Percentiles rank a stretch among this genome's conserved stretches.
These are phyloP conservation scores for Lipomyces spencermartinsiae DNA, from an alignment of 805 yeast genomes.

Conservation along the genomic window DNA sequence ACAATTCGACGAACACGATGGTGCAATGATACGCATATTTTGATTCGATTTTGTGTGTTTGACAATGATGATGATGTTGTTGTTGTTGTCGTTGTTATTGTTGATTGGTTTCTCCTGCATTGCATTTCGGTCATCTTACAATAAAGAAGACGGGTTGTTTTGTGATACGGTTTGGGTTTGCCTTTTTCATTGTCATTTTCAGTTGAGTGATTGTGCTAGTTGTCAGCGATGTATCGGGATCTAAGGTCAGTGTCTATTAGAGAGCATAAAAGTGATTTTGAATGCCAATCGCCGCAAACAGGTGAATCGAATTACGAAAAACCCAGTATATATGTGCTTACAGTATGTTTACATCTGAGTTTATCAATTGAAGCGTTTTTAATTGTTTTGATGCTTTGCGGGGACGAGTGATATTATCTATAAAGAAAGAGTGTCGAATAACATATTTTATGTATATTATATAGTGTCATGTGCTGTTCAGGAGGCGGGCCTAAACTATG, in stretches of 20 bases:
- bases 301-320: not conserved
- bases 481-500: not conserved
- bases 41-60: not conserved
- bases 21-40: constrained; percentile 9
- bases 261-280: constrained; percentile 3
- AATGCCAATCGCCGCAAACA: not conserved
- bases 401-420: not conserved
- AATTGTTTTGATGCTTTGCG: not conserved
- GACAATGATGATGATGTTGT: not conserved
- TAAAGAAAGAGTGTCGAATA: not conserved
- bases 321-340: not conserved
- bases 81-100: not conserved
- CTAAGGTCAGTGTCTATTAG: not conserved
- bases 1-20: constrained; percentile 17
- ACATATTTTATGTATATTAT: no score
- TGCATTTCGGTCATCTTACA: constrained; percentile 4
- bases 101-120: not conserved
- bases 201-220: not conserved
- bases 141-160: constrained; percentile 2
- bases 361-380: not conserved
- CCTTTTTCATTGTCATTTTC: not conserved
- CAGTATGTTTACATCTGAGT: not conserved
- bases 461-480: no score
- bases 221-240: not conserved
- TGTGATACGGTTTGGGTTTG: constrained; percentile 4